Base-by-base conservation (phyloP, 345 rosid species). In the Heritiera littoralis region DNA sequence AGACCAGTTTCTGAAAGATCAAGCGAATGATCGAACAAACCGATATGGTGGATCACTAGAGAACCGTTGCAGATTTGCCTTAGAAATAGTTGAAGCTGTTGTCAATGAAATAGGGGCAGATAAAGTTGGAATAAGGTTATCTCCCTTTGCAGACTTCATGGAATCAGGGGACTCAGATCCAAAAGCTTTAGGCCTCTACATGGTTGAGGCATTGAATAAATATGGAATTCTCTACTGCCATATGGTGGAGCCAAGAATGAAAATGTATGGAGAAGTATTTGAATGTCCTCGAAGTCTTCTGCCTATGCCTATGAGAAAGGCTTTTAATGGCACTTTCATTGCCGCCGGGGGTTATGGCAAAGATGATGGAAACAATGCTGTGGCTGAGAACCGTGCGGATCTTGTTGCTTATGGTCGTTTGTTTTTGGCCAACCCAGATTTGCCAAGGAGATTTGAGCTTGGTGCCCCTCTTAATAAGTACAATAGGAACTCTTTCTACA, bases 1-100 rank as follows among this genome's bases (percentile, higher is more conserved):
- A 9, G 96, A 91, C 38, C 94, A 91, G 80, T 91, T 93, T 83
- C n/a, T 91, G 88, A 93, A 93, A 73, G 96, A 90, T 80, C 85
- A 86, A 23, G 89, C 86, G 41, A 93, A 93, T 20, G 96, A 93
- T 61, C 80, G 98, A 6, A 90, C 93, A 0, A 93, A 89, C 66
- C 82, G 86, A 67, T 90, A 91, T 4, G 96, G 98, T 1, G 96
- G 94, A 78, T 87, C 98, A 45, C 72, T 90, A 8, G 85, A 88
- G 75, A 93, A 90, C 63, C 91, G 90, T 11, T 93, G 94, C 78
- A 88, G 87, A 41, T 90, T 93, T 13, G 76, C 91, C 28, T 54
- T 91, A 1, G 93, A 91, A 77, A 77, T 90, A 9, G 93, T 93
- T 7, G 91, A 90, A 82, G 93, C 96, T n/a, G 83, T 92, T 15